Conservation (phyloP, 768 basidiomycete species). For the Sistotremastrum suecicum region DNA sequence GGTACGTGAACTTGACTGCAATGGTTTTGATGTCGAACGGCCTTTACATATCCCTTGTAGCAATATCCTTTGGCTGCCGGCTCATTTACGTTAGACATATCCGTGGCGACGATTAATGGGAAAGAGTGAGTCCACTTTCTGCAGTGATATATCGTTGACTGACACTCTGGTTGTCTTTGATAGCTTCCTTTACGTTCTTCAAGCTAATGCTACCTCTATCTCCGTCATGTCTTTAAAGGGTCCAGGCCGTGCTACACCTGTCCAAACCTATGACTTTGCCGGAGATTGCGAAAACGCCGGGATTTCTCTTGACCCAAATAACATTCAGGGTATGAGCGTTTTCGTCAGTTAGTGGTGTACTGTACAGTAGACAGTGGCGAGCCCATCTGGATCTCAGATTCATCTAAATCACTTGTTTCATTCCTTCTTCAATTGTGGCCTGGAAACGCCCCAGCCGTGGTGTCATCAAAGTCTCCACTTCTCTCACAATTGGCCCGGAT, state of each 20-base stretch:
- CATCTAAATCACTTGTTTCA: too few relatives aligned
- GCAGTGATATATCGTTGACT: not conserved
- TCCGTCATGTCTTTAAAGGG: constrained; percentile 11
- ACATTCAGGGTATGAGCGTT: constrained; percentile 7
- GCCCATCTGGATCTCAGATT: too few relatives aligned
- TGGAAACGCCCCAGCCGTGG: too few relatives aligned
- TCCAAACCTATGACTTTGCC: constrained; percentile 6
- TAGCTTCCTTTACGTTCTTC: constrained; percentile 13
- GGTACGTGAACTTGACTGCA: constrained; percentile 10
- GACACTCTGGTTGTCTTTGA: not conserved
- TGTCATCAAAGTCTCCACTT: too few relatives aligned
- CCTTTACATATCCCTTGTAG: not conserved
- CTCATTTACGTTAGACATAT: constrained; percentile 11
- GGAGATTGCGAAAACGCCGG: constrained; percentile 7
- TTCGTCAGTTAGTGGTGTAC: too few relatives aligned
- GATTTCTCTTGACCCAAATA: constrained; percentile 6
- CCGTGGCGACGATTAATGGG: constrained; percentile 8
- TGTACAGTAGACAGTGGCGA: too few relatives aligned
- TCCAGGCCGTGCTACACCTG: constrained; percentile 9
- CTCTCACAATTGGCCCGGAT: too few relatives aligned
- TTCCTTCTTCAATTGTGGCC: too few relatives aligned
- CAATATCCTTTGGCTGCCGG: constrained; percentile 11
- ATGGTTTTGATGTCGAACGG: not conserved
- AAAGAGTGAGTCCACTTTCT: constrained; percentile 8
- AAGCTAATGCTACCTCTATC: constrained; percentile 8